Evolutionary conservation across 805 yeast genomes (phyloP).

Genomic region (Tetrapisispora nanseiensis): DNA sequence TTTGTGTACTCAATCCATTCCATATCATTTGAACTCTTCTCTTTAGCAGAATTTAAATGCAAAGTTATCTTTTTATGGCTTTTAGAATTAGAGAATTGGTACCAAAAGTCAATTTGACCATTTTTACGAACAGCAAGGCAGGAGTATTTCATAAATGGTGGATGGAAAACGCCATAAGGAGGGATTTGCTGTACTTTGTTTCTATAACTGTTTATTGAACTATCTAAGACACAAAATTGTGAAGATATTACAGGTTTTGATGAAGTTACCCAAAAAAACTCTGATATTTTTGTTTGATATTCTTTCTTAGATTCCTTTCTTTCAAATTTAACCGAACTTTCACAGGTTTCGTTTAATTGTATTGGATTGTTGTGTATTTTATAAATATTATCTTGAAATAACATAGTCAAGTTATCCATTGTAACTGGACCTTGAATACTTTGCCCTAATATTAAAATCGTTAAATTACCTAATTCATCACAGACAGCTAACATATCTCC

Average conservation of each 20-base stretch:
- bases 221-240: constrained; percentile 25
- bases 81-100: constrained; percentile 31
- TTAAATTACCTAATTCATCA: constrained; percentile 60
- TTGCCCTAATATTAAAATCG: constrained; percentile 46
- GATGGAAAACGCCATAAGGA: constrained; percentile 29
- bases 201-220: constrained; percentile 19
- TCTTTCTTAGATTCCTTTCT: constrained; percentile 31
- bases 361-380: constrained; percentile 24
- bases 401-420: constrained; percentile 26
- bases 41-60: constrained; percentile 18
- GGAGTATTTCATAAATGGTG: constrained; percentile 31
- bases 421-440: constrained; percentile 28
- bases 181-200: constrained; percentile 28
- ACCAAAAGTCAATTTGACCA: constrained; percentile 31
- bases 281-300: constrained; percentile 28
- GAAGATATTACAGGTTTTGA: constrained; percentile 29
- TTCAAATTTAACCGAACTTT: constrained; percentile 32
- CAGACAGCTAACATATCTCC: constrained; percentile 77
- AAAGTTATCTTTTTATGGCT: constrained; percentile 29
- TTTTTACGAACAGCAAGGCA: constrained; percentile 28
- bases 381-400: constrained; percentile 33
- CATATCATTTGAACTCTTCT: constrained; percentile 18
- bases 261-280: constrained; percentile 37
- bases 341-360: constrained; percentile 21
- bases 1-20: constrained; percentile 28